A percentile compares a stretch with the other conserved stretches of the same genome.
Evolutionary conservation across 1,139 yeast genomes (phyloP).

Genomic region (Saccharomyces pastorianus): DNA sequence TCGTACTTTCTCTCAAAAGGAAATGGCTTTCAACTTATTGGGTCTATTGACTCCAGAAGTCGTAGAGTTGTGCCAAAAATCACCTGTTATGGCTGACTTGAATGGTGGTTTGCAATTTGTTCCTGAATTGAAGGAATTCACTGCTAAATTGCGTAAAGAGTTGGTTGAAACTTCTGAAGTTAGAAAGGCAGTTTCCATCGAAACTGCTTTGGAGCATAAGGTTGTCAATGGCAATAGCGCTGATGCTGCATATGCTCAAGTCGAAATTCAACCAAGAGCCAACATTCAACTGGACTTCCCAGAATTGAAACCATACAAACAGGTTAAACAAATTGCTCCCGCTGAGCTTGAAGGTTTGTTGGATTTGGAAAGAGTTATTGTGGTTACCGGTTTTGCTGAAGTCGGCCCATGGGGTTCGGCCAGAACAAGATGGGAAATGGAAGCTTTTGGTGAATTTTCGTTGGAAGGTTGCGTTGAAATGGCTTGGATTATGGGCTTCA

Average conservation of each 20-base stretch:
- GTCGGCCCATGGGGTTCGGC: conserved; percentile 99
- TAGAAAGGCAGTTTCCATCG: conserved; percentile 91
- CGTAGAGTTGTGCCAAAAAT: conserved; percentile 79
- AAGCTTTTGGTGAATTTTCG: conserved; percentile 90
- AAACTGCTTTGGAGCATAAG: conserved; percentile 87
- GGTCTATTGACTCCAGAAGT: conserved; percentile 88
- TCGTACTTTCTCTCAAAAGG: conserved; percentile 95
- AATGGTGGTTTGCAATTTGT: conserved; percentile 97
- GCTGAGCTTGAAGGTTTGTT: conserved; percentile 83
- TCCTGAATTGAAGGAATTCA: conserved; percentile 84
- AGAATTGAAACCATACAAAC: conserved; percentile 63
- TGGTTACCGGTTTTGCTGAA: conserved; percentile 94
- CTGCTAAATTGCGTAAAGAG: conserved; percentile 72
- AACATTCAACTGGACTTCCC: conserved; percentile 95
- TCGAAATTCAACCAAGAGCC: conserved; percentile 67
- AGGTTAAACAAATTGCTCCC: conserved; percentile 56
- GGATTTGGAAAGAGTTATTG: conserved; percentile 85
- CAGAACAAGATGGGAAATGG: conserved; percentile 99
- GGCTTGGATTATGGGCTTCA: conserved; percentile 99
- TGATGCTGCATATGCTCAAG: conserved; percentile 75
- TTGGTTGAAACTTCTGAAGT: conserved; percentile 81
- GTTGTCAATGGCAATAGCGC: conserved; percentile 85
- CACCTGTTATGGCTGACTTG: conserved; percentile 94
- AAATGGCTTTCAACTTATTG: conserved; percentile 96
- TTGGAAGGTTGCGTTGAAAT: conserved; percentile 96